Base-by-base conservation (phyloP, 805 yeast genomes). In the Pichia insulana region DNA sequence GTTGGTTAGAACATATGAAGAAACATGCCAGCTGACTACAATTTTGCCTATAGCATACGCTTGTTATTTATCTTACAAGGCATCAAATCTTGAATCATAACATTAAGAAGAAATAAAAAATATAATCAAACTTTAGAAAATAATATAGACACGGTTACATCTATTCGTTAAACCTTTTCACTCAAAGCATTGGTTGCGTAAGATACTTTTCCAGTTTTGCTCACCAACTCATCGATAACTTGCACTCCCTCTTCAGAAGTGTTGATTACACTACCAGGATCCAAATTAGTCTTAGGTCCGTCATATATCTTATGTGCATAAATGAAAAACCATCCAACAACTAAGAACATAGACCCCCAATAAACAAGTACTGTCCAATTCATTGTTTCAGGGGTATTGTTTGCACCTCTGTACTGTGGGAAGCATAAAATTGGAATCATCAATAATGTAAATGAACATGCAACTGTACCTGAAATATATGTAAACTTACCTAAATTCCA, bases 351-450 rank as follows among this genome's bases (percentile, higher is more conserved):
- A 11, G 82, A 74, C 2, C 80, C 83, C 54, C 73, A 76, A 58
- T 68, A 77, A 8, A 79, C 82, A 16, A 76, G 68, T 34, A 62
- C 68, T 1, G 85, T 79, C 82, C 83, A 79, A 60, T 78, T 79
- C 83, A 77, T 77, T 31, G 47, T 41, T 28, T 57, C 60, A n/a
- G 67, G 52, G 28, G 58, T 55, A 43, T 56, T 55, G 47, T 66
- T 52, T 5, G 58, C 50, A 20, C 71, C 71, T 61, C 67, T 45
- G 58, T 61, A 42, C 62, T 67, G 55, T 28, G 83, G 82, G 73
- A 78, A 73, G 54, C 78, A 71, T 50, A 78, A 65, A 45, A 78
- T 68, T 36, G 83, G 82, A 40, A 74, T 66, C 83, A 76, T 76
- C 37, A 76, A 58, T 0, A 60, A 40, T 7, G 76, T 78, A 53